Conservation (phyloP, 1,139 yeast species). For the Lodderomyces beijingensis region DNA sequence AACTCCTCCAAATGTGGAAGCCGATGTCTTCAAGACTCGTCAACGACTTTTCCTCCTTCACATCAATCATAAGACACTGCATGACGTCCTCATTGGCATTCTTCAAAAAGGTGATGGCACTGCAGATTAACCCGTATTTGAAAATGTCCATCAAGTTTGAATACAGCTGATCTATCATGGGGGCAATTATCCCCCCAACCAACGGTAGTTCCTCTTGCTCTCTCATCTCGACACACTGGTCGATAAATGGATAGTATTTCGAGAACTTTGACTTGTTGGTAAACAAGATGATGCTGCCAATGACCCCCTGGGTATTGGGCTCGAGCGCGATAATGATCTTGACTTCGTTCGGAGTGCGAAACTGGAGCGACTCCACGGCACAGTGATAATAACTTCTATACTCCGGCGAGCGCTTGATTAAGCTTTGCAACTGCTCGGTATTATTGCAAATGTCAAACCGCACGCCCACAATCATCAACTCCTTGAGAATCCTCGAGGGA, state of each 20-base stretch:
- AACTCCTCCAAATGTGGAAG: slow-evolving; percentile 37
- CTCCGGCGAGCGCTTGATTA: slow-evolving; percentile 20
- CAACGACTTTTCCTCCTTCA: slow-evolving; percentile 29
- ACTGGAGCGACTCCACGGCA: slow-evolving; percentile 21
- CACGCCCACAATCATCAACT: slow-evolving; percentile 57
- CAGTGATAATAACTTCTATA: slow-evolving; percentile 20
- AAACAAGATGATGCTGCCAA: slow-evolving; percentile 54
- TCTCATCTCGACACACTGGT: slow-evolving; percentile 20
- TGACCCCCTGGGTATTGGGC: slow-evolving; percentile 49
- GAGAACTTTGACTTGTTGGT: slow-evolving; percentile 46
- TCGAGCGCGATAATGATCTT: slow-evolving; percentile 56
- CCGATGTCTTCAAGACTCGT: slow-evolving; percentile 42
- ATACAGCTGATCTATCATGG: slow-evolving; percentile 53
- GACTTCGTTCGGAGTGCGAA: slow-evolving; percentile 24
- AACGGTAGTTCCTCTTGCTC: slow-evolving; percentile 10
- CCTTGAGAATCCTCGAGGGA: slow-evolving; percentile 51
- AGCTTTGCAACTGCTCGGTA: slow-evolving; percentile 33
- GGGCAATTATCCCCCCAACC: slow-evolving; percentile 56
- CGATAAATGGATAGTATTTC: slow-evolving; percentile 50
- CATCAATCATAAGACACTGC: slow-evolving; percentile 37
- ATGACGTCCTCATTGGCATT: slow-evolving; percentile 18
- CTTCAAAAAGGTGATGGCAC: slow-evolving; percentile 54
- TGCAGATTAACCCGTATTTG: slow-evolving; percentile 54
- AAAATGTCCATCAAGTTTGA: slow-evolving; percentile 53
- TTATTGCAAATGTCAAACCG: slow-evolving; percentile 52